These are phyloP conservation scores for Salix dunnii DNA, from an alignment of 345 rosid genomes.

Conservation along the genomic window DNA sequence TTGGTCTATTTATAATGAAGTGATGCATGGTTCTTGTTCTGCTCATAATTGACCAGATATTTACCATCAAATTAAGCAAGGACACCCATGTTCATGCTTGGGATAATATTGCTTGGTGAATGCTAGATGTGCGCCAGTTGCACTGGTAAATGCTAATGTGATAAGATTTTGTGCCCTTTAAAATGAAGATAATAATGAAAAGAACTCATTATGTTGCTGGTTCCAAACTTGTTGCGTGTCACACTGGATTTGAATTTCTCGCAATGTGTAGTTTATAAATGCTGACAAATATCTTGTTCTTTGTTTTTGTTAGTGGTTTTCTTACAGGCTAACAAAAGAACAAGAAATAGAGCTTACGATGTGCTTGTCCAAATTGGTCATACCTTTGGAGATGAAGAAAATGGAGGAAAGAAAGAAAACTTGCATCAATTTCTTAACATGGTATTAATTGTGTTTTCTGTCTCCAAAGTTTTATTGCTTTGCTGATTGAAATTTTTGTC, in stretches of 20 bases:
- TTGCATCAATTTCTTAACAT: conserved; percentile 69
- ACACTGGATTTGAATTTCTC: neutral
- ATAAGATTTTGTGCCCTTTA: neutral
- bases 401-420: conserved; percentile 73
- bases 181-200: neutral
- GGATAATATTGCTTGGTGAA: neutral
- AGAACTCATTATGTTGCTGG: neutral
- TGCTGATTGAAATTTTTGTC: neutral
- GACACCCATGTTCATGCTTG: neutral
- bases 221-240: neutral
- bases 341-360: conserved; percentile 92
- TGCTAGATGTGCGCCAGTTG: neutral
- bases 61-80: neutral
- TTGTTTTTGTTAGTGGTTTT: conserved; percentile 1
- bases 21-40: neutral
- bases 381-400: conserved; percentile 84
- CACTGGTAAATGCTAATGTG: neutral
- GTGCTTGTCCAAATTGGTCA: conserved; percentile 91
- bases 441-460: conserved; percentile 38
- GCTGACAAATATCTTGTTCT: neutral
- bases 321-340: conserved; percentile 75
- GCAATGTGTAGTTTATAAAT: neutral
- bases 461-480: neutral
- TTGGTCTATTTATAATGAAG: neutral
- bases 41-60: neutral